Conservation (phyloP, 495 filamentous ascomycete species). For the Xylaria flabelliformis region DNA sequence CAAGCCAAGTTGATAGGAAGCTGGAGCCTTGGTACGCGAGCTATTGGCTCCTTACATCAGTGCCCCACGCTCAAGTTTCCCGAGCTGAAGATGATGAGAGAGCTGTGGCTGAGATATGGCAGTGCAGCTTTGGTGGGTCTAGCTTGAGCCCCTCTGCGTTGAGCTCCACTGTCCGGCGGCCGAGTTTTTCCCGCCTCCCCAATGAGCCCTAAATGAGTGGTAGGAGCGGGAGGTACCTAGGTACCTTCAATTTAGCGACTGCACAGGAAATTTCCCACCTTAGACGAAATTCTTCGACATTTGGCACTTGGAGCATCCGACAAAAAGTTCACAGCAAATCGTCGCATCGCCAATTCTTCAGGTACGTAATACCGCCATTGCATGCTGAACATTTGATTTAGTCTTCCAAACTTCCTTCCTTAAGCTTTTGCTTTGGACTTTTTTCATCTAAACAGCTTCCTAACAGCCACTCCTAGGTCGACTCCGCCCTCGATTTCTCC, state of each 20-base stretch:
- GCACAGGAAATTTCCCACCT: slow-evolving; percentile 43
- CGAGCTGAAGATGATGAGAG: background rate
- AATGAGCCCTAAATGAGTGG: slow-evolving; percentile 28
- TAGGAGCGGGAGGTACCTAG: slow-evolving; percentile 27
- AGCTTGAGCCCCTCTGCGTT: background rate
- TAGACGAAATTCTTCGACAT: slow-evolving; percentile 43
- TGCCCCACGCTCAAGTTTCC: background rate
- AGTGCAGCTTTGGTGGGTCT: background rate
- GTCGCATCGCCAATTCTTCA: slow-evolving; percentile 39
- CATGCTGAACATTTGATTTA: background rate
- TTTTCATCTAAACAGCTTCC: slow-evolving; percentile 2
- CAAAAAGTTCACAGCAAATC: slow-evolving; percentile 27
- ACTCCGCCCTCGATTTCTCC: slow-evolving; percentile 37
- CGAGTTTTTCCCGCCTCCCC: slow-evolving; percentile 29
- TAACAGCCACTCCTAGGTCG: slow-evolving; percentile 35
- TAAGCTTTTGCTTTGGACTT: slow-evolving; percentile 17
- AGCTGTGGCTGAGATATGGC: slow-evolving; percentile 19
- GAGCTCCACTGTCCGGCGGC: slow-evolving; percentile 21
- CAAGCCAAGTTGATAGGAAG: background rate
- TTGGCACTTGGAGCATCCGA: slow-evolving; percentile 33
- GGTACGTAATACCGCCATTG: slow-evolving; percentile 36
- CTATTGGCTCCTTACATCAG: background rate
- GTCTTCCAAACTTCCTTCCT: background rate
- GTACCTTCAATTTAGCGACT: slow-evolving; percentile 43
- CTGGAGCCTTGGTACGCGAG: slow-evolving; percentile 1